Conservation (phyloP, 2,329 filamentous ascomycete genomes). For the Penicillium thymicola region DNA sequence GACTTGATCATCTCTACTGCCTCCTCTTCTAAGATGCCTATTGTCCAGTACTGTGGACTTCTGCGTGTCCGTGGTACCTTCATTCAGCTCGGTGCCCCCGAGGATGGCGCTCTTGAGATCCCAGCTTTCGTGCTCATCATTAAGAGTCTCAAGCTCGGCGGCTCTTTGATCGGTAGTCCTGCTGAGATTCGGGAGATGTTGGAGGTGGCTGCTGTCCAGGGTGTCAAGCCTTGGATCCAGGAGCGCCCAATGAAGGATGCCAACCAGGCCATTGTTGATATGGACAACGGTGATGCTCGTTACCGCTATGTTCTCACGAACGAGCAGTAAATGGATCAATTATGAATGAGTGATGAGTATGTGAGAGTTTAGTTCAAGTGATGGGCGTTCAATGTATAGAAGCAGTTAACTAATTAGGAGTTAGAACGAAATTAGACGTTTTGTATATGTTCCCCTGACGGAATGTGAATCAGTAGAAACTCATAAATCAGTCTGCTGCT, state of each 20-base stretch:
- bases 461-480: not conserved
- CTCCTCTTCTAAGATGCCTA: conserved; percentile 46
- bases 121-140: conserved; percentile 55
- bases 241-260: conserved; percentile 41
- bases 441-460: no score
- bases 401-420: not conserved
- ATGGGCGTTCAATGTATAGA: not conserved
- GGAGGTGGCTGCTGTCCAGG: conserved; percentile 39
- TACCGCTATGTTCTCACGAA: conserved; percentile 47
- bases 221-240: conserved; percentile 41
- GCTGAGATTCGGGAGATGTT: conserved; percentile 45
- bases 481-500: no score
- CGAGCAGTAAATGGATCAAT: conserved; percentile 20
- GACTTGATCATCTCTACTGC: conserved; percentile 58
- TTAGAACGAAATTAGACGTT: not conserved
- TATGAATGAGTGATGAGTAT: not conserved
- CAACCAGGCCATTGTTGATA: conserved; percentile 43
- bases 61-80: conserved; percentile 33
- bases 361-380: not conserved
- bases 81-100: conserved; percentile 64
- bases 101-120: conserved; percentile 53
- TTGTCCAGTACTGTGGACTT: conserved; percentile 15
- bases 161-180: conserved; percentile 42
- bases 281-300: conserved; percentile 43
- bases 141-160: conserved; percentile 49